These are phyloP conservation scores for Solanum okadae DNA, from an alignment of 257 asterid species.

Conservation along the genomic window DNA sequence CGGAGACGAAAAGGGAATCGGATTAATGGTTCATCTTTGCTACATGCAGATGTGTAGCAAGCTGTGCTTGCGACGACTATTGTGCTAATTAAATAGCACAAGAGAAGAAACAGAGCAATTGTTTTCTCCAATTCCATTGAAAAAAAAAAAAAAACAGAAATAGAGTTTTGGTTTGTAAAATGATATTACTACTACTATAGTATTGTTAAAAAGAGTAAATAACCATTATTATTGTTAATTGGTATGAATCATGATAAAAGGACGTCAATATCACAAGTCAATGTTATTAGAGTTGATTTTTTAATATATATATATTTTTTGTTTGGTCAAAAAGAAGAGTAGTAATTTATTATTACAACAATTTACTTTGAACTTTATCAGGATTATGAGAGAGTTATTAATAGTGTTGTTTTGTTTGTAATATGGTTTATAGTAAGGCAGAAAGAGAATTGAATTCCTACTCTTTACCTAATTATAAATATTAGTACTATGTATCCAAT, in stretches of 20 bases:
- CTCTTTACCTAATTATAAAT: neutral
- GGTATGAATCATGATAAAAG: neutral
- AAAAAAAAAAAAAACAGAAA: neutral
- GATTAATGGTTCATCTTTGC: slow-evolving; percentile 17
- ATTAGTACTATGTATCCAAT: neutral
- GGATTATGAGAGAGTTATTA: neutral
- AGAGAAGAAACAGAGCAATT: slow-evolving; percentile 7
- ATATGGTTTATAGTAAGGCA: neutral
- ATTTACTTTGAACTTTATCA: neutral
- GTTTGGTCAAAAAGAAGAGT: neutral
- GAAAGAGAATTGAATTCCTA: neutral
- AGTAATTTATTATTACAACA: neutral
- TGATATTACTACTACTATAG: neutral
- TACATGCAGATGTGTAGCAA: slow-evolving; percentile 28
- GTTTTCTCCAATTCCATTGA: neutral
- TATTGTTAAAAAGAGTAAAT: neutral
- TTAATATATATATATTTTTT: neutral
- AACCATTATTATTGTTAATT: neutral
- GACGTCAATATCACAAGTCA: neutral
- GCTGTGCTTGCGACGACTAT: neutral
- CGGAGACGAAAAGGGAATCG: slow-evolving; percentile 52
- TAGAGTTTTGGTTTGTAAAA: neutral
- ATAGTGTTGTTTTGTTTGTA: neutral
- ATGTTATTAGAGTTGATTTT: neutral
- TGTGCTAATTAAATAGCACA: neutral